phyloP scores from a whole-genome alignment of 2,329 filamentous ascomycete species.

The Colletotrichum magnum region DNA sequence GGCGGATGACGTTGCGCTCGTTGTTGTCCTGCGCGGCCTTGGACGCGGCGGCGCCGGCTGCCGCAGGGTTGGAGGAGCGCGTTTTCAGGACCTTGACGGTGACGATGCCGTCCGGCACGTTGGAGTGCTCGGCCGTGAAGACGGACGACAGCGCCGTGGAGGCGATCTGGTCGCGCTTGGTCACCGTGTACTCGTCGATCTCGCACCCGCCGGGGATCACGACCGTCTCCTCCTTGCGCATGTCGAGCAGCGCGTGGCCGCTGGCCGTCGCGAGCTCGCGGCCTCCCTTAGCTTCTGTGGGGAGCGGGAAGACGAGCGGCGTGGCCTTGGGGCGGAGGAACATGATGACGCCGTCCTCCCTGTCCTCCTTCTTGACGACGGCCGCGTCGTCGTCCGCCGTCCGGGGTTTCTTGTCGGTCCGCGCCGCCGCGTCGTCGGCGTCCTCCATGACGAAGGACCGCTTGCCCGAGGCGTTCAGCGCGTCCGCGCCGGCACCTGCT shows the following conservation, averaged over 20 bases:
- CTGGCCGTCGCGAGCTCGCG: conserved; percentile 62
- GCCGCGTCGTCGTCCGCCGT: conserved; percentile 48
- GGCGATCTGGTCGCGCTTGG: conserved; percentile 70
- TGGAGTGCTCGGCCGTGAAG: conserved; percentile 68
- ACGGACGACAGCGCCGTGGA: conserved; percentile 69
- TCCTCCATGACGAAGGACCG: conserved; percentile 61
- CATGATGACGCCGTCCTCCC: conserved; percentile 69
- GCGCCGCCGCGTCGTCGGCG: conserved; percentile 52
- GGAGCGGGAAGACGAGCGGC: conserved; percentile 66
- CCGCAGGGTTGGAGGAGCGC: conserved; percentile 45
- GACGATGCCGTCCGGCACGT: conserved; percentile 67
- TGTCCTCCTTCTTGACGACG: conserved; percentile 41
- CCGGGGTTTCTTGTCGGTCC: conserved; percentile 60
- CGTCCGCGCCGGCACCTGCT: conserved; percentile 50
- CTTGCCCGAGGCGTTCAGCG: conserved; percentile 64
- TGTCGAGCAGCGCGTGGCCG: conserved; percentile 66
- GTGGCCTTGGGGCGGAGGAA: conserved; percentile 65
- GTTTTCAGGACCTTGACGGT: conserved; percentile 75
- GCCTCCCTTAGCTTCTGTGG: conserved; percentile 58
- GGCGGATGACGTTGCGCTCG: conserved; percentile 69
- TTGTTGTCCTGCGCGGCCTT: conserved; percentile 59
- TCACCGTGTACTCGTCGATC: conserved; percentile 68
- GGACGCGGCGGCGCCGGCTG: background rate
- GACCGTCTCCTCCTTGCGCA: conserved; percentile 64
- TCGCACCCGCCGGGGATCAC: conserved; percentile 65